A percentile compares a stretch with the other conserved stretches of the same genome.
Evolutionary conservation across 1,139 yeast species (phyloP).

Genomic region (Diutina pseudorugosa): DNA sequence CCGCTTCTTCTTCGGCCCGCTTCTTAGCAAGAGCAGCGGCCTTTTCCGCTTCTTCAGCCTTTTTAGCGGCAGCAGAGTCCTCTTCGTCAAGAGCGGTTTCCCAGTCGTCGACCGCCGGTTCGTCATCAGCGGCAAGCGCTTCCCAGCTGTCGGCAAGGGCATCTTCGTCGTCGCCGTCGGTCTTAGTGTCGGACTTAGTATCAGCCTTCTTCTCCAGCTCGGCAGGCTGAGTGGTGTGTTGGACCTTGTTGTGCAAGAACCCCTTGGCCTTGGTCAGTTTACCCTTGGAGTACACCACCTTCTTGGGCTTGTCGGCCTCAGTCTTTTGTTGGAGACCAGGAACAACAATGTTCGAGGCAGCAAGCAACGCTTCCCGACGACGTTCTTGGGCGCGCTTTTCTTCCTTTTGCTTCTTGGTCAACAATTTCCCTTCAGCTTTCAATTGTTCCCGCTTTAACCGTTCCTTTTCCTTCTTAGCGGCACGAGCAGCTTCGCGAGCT

Average conservation of each 20-base stretch:
- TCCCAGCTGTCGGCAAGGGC: constrained; percentile 5
- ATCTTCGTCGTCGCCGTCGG: constrained; percentile 8
- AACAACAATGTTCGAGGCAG: constrained; percentile 60
- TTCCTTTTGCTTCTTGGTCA: constrained; percentile 91
- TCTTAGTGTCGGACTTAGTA: no score
- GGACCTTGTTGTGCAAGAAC: constrained; percentile 7
- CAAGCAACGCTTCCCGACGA: constrained; percentile 78
- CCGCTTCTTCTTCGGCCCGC: neutral
- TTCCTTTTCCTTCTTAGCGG: constrained; percentile 71
- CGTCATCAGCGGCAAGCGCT: constrained; percentile 4
- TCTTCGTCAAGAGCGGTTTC: constrained; percentile 3
- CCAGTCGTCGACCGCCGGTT: constrained; percentile 5
- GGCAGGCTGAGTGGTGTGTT: constrained; percentile 7
- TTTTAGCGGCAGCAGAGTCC: neutral
- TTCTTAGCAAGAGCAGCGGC: neutral
- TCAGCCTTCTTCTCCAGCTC: constrained; percentile 25
- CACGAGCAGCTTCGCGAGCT: constrained; percentile 57
- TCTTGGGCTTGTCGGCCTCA: constrained; percentile 41
- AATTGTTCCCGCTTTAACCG: constrained; percentile 66
- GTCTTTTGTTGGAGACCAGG: constrained; percentile 50
- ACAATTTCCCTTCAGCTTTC: constrained; percentile 84
- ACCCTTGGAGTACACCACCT: constrained; percentile 66
- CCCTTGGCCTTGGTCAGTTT: constrained; percentile 34
- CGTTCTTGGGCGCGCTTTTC: constrained; percentile 79
- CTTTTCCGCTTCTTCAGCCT: neutral